Conservation (phyloP, 2,329 filamentous ascomycete genomes). For the Boeremia lycopersici region DNA sequence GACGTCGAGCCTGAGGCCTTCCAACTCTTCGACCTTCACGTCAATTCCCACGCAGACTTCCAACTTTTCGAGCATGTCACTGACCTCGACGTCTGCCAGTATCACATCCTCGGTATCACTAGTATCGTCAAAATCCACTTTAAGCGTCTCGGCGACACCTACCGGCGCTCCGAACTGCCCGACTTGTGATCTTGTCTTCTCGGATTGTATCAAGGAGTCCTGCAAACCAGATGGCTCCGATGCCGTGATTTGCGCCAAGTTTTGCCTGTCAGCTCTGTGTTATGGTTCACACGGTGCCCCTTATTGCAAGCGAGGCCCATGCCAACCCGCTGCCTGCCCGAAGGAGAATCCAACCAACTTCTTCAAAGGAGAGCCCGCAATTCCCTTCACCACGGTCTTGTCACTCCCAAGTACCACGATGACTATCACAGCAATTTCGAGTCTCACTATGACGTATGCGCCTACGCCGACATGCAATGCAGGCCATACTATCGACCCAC, state of each 20-base stretch:
- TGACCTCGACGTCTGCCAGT: not conserved
- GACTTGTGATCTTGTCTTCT: not conserved
- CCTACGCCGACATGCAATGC: constrained; percentile 2
- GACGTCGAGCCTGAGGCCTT: not conserved
- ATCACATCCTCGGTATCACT: not conserved
- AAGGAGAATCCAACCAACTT: not conserved
- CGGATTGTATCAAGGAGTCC: not conserved
- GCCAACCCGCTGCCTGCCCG: constrained; percentile 4
- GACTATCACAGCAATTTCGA: not conserved
- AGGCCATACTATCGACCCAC: not conserved
- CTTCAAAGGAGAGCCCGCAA: not conserved
- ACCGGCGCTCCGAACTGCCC: not conserved
- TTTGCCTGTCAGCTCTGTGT: constrained; percentile 3
- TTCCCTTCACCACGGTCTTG: not conserved
- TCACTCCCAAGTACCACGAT: not conserved
- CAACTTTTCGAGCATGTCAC: not conserved
- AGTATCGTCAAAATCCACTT: not conserved
- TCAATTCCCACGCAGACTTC: not conserved
- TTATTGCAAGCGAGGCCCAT: constrained; percentile 6
- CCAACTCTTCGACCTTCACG: not conserved
- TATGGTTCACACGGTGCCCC: not conserved
- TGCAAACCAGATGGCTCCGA: constrained; percentile 9
- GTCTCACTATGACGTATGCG: not conserved
- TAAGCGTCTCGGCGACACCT: not conserved
- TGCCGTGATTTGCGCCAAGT: not conserved